A percentile compares a stretch with the other conserved stretches of the same genome.
phyloP scores from a whole-genome alignment of 1,284 basidiomycete genomes.

The Xerocomus minutiporus region DNA sequence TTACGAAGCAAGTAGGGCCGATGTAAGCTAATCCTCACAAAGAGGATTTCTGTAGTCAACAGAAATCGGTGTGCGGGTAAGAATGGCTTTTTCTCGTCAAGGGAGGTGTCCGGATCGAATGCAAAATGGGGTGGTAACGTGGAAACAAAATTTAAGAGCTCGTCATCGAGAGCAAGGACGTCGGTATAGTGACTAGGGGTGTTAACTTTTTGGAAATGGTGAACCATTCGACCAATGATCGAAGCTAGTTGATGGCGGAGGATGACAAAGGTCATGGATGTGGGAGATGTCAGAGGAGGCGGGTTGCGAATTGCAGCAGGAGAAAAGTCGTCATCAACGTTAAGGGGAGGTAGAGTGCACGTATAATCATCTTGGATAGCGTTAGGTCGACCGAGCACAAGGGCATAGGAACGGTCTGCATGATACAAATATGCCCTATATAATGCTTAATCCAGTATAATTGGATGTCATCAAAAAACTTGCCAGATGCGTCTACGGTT shows the following conservation, averaged over 20 bases:
- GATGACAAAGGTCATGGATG: slow-evolving; percentile 84
- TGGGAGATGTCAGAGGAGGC: slow-evolving; percentile 67
- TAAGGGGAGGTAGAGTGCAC: slow-evolving; percentile 77
- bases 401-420: slow-evolving; percentile 87
- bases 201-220: slow-evolving; percentile 91
- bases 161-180: slow-evolving; percentile 79
- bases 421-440: slow-evolving; percentile 86
- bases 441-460: slow-evolving; percentile 9
- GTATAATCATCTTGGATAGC: slow-evolving; percentile 86
- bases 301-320: slow-evolving; percentile 41
- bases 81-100: slow-evolving; percentile 63
- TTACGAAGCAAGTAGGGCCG: slow-evolving; percentile 74
- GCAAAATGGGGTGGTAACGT: slow-evolving; percentile 74
- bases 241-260: slow-evolving; percentile 78
- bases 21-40: slow-evolving; percentile 74
- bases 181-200: slow-evolving; percentile 82
- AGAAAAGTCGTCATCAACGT: slow-evolving; percentile 69
- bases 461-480: slow-evolving; percentile 6
- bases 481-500: slow-evolving; percentile 89
- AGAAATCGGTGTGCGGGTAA: slow-evolving; percentile 74
- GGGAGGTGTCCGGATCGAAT: slow-evolving; percentile 72
- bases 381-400: slow-evolving; percentile 86
- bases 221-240: slow-evolving; percentile 89
- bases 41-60: slow-evolving; percentile 75
- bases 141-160: slow-evolving; percentile 75